A percentile compares a stretch with the other conserved stretches of the same genome.
Evolutionary conservation across 495 filamentous ascomycete genomes (phyloP).

Genomic region (Aspergillus biplanus): DNA sequence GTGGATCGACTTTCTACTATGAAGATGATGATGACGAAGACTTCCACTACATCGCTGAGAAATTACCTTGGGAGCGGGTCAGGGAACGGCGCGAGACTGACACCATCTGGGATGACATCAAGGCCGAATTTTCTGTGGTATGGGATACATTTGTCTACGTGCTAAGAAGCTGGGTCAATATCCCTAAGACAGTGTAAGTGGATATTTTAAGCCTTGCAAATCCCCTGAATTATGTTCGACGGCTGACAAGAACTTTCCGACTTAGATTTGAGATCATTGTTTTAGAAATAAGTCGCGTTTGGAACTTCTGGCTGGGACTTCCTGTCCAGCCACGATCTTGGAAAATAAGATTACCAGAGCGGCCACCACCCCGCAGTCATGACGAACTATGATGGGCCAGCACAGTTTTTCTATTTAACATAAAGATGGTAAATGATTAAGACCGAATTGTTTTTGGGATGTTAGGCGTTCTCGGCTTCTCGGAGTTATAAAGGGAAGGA

Average conservation of each 20-base stretch:
- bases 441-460: background rate
- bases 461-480: background rate
- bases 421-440: background rate
- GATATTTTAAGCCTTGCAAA: background rate
- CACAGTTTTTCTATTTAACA: background rate
- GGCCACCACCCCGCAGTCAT: conserved; percentile 25
- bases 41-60: conserved; percentile 37
- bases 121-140: conserved; percentile 64
- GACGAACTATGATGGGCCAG: conserved; percentile 59
- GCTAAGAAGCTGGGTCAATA: conserved; percentile 65
- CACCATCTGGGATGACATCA: conserved; percentile 60
- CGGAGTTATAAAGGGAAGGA: background rate
- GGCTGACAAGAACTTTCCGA: background rate
- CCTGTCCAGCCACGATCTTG: conserved; percentile 71
- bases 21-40: conserved; percentile 47
- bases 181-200: conserved; percentile 76
- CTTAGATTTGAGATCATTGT: conserved; percentile 62
- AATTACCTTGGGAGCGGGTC: conserved; percentile 44
- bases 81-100: conserved; percentile 32
- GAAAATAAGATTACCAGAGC: conserved; percentile 54
- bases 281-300: conserved; percentile 64
- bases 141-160: conserved; percentile 66
- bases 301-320: conserved; percentile 78
- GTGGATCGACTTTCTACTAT: conserved; percentile 45
- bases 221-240: background rate